A percentile compares a stretch with the other conserved stretches of the same genome.
Conservation (phyloP, 2,329 filamentous ascomycete genomes). For the Diaporthe vexans region DNA sequence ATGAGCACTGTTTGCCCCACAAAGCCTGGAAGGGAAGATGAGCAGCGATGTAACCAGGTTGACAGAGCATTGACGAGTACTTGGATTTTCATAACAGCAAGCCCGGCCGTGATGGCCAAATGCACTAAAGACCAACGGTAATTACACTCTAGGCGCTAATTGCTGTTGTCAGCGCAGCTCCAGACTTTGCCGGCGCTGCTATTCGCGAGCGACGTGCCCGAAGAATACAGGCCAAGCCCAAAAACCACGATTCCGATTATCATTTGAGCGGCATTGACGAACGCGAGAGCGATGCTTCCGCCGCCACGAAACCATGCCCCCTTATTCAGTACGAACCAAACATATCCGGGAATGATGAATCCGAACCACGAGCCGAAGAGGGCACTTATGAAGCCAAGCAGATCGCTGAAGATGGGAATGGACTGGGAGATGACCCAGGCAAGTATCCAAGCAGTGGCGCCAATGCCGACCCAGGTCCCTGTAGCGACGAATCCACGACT, state of each 20-base stretch:
- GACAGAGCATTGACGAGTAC: no score
- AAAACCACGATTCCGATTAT: constrained; percentile 46
- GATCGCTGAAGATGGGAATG: constrained; percentile 78
- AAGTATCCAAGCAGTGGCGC: constrained; percentile 69
- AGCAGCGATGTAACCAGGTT: no score
- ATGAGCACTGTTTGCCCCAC: neutral
- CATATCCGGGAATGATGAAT: constrained; percentile 50
- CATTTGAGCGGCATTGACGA: constrained; percentile 43
- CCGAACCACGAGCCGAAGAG: constrained; percentile 64
- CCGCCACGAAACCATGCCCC: constrained; percentile 46
- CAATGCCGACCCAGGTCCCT: constrained; percentile 68
- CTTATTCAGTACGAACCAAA: constrained; percentile 50
- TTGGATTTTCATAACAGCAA: no score
- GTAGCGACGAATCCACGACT: constrained; percentile 63
- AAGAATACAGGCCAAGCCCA: constrained; percentile 47
- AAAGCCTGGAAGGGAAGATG: neutral
- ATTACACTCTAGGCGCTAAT: neutral
- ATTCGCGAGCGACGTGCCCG: constrained; percentile 35
- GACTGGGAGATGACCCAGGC: constrained; percentile 80
- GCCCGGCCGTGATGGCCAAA: no score
- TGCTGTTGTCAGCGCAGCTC: constrained; percentile 16
- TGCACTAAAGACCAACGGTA: neutral
- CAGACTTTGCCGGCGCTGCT: constrained; percentile 9
- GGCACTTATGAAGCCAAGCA: constrained; percentile 67
- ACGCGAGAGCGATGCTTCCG: constrained; percentile 42